Percentiles rank a stretch among this genome's conserved stretches.
Conservation (phyloP, 306 rosid genomes). For the Canavalia gladiata region DNA sequence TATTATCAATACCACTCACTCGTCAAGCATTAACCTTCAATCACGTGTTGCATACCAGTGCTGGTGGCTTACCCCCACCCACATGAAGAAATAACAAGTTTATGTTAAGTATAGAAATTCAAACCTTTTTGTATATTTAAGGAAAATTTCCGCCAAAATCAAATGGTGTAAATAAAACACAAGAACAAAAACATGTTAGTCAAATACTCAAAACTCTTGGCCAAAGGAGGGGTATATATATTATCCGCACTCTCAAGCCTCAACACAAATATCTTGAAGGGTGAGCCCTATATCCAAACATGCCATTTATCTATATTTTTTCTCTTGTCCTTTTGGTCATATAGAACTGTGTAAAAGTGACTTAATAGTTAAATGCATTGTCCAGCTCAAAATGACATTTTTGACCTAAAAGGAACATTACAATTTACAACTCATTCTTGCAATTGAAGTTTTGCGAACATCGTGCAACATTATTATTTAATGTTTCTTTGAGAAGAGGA, state of each 20-base stretch:
- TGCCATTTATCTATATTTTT: conserved; percentile 38
- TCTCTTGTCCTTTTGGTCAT: conserved; percentile 40
- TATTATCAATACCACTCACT: conserved; percentile 22
- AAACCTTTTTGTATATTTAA: not conserved
- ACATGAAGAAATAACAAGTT: conserved; percentile 36
- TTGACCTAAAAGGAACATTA: conserved; percentile 48
- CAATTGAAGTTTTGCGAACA: conserved; percentile 28
- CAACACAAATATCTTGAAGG: conserved; percentile 39
- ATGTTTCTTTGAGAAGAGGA: conserved; percentile 27
- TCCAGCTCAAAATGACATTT: conserved; percentile 52
- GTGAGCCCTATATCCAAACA: conserved; percentile 50
- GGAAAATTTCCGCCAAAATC: conserved; percentile 22
- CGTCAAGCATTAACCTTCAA: conserved; percentile 34
- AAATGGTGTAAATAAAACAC: conserved; percentile 21
- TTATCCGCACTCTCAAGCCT: not conserved
- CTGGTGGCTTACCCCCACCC: conserved; percentile 20
- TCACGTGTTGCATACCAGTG: conserved; percentile 47
- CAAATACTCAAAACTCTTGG: conserved; percentile 17
- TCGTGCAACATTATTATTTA: conserved; percentile 32
- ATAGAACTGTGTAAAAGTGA: conserved; percentile 45
- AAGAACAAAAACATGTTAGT: conserved; percentile 34
- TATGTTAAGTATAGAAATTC: conserved; percentile 36
- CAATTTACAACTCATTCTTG: conserved; percentile 56
- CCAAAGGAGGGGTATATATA: not conserved
- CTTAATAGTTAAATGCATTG: conserved; percentile 32